Conservation (phyloP, 257 asterid genomes). For the Vinca minor region DNA sequence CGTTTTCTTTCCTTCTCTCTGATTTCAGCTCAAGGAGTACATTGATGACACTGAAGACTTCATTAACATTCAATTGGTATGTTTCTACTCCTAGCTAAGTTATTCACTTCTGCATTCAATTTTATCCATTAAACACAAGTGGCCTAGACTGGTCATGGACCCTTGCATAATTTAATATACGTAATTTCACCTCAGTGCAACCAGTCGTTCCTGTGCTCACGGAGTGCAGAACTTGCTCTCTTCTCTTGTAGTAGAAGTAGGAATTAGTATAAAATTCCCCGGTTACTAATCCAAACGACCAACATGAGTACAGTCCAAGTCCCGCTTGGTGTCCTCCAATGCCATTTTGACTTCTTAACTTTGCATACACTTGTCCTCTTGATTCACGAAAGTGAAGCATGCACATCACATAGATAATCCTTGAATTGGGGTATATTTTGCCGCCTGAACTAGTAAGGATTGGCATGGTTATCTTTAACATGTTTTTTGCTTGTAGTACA, state of each 20-base stretch:
- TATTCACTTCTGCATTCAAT: neutral
- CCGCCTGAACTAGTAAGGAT: neutral
- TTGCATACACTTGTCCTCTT: neutral
- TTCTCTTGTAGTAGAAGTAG: neutral
- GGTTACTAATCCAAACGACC: neutral
- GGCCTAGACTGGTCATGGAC: neutral
- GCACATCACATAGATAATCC: neutral
- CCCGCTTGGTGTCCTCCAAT: neutral
- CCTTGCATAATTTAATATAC: too few relatives aligned
- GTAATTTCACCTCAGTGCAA: neutral
- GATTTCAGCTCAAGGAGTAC: too few relatives aligned
- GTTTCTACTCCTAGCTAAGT: conserved; percentile 6
- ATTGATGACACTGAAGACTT: too few relatives aligned
- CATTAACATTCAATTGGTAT: too few relatives aligned
- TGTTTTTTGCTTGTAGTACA: too few relatives aligned
- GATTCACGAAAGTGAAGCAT: too few relatives aligned
- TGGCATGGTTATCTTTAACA: neutral
- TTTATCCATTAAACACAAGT: neutral
- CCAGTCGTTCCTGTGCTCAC: neutral
- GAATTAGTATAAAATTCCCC: neutral
- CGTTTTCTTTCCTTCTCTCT: neutral
- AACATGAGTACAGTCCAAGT: too few relatives aligned
- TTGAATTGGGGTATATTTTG: neutral
- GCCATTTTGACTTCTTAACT: neutral
- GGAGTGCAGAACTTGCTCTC: neutral